Percentiles rank a stretch among this genome's conserved stretches.
Conservation (phyloP, 345 rosid species). For the Brassica cretica region DNA sequence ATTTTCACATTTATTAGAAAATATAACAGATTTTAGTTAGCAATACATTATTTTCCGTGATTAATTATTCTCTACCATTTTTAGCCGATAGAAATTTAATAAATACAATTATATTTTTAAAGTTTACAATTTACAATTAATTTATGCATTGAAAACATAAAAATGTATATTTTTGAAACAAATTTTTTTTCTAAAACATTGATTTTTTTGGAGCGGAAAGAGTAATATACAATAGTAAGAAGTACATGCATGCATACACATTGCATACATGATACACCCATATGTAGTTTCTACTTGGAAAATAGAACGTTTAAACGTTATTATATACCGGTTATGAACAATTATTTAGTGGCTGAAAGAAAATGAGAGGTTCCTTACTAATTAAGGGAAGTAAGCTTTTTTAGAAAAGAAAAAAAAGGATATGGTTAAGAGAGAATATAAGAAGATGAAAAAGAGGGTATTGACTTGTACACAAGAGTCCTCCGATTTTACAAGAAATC, state of each 20-base stretch:
- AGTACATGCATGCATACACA: neutral
- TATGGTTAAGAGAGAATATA: slow-evolving; percentile 28
- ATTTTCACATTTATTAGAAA: too few relatives aligned
- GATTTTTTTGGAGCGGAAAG: too few relatives aligned
- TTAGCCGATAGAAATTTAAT: too few relatives aligned
- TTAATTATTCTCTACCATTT: too few relatives aligned
- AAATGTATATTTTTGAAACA: too few relatives aligned
- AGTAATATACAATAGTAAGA: neutral
- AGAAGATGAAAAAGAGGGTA: slow-evolving; percentile 13
- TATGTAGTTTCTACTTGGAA: neutral
- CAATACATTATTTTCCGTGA: too few relatives aligned
- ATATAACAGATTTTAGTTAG: too few relatives aligned
- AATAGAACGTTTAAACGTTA: neutral
- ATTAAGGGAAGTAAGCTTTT: neutral
- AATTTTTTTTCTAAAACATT: too few relatives aligned
- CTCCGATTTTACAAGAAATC: slow-evolving; percentile 27
- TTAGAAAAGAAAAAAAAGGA: neutral
- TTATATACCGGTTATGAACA: neutral
- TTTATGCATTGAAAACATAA: too few relatives aligned
- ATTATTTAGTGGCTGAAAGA: neutral
- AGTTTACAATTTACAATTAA: too few relatives aligned
- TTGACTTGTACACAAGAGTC: slow-evolving; percentile 28
- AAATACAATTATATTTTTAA: too few relatives aligned
- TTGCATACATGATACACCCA: neutral
- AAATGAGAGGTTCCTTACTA: neutral